Evolutionary conservation across 2,329 filamentous ascomycete genomes (phyloP).

Genomic region (Didymella pomorum): DNA sequence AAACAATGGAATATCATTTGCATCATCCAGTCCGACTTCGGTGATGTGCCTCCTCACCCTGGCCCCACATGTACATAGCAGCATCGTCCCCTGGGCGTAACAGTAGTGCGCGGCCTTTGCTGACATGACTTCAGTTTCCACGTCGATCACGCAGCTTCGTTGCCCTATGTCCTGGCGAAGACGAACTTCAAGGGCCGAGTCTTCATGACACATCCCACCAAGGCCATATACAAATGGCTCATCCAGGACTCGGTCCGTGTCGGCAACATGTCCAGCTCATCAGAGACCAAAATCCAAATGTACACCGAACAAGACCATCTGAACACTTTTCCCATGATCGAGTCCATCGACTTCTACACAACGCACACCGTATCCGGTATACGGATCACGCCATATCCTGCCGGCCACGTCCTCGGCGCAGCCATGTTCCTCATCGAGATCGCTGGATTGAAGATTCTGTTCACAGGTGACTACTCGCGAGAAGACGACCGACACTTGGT

Average conservation of each 20-base stretch:
- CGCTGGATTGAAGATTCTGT: slow-evolving; percentile 93
- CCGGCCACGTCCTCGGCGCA: slow-evolving; percentile 95
- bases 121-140: slow-evolving; percentile 76
- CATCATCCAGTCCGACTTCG: slow-evolving; percentile 45
- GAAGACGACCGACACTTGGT: slow-evolving; percentile 96
- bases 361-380: slow-evolving; percentile 97
- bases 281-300: slow-evolving; percentile 70
- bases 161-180: slow-evolving; percentile 96
- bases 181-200: slow-evolving; percentile 96
- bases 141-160: slow-evolving; percentile 96
- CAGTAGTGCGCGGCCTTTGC: slow-evolving; percentile 12
- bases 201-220: slow-evolving; percentile 99
- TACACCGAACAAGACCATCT: slow-evolving; percentile 97
- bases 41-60: slow-evolving; percentile 45
- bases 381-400: slow-evolving; percentile 94
- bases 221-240: slow-evolving; percentile 99
- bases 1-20: slow-evolving; percentile 53
- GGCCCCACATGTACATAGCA: slow-evolving; percentile 34
- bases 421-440: slow-evolving; percentile 99
- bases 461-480: slow-evolving; percentile 96
- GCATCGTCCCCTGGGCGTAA: background rate
- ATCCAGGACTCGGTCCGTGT: slow-evolving; percentile 97
- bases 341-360: slow-evolving; percentile 97
- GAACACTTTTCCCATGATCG: slow-evolving; percentile 90
- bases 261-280: slow-evolving; percentile 70